Base-by-base conservation (phyloP, 176 grass and related monocot species). In the Carex myosuroides region DNA sequence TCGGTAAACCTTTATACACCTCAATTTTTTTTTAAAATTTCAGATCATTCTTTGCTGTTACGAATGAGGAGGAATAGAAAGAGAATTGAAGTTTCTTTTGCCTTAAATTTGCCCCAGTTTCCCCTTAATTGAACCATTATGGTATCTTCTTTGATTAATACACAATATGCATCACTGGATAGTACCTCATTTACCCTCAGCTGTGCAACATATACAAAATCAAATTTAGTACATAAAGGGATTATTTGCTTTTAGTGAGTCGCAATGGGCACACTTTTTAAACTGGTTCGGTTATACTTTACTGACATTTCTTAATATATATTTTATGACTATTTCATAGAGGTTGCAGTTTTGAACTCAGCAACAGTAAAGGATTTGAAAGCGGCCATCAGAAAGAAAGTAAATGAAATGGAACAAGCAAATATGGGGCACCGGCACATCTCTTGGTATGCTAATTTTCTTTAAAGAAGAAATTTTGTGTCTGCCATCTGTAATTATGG, bases 401-500 rank as follows among this genome's bases (percentile, higher is more conserved):
- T 93, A 81, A 92, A 83, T 85, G 91, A 93, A 46, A 95, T 90
- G 10, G 89, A 93, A 60, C 91, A 98, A 54, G 87, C 82, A 78
- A 58, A 83, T 81, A 95, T 98, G 92, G 92, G 92, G 37, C 95
- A 94, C 81, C 92, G 89, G 3, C 95, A 98, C 60, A 95, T 98
- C 71, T 98, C 92, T 78, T 98, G 92, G 92, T 94, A 90, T 86
- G 67, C 2, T 71, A 24, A 24, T 35, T 21, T 4, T 24, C 5
- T 58, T 76, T 55, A 74, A 70, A 56, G 6, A 30, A 56, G 50
- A 6, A 77, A 56, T 50, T n/a, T n/a, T n/a, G n/a, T n/a, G n/a
- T n/a, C n/a, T n/a, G n/a, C n/a, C n/a, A n/a, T n/a, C n/a, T n/a
- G n/a, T n/a, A n/a, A n/a, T n/a, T n/a, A n/a, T n/a, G n/a, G n/a